These are phyloP conservation scores for Malassezia arunalokei DNA, from an alignment of 1,284 basidiomycete species.

Conservation along the genomic window DNA sequence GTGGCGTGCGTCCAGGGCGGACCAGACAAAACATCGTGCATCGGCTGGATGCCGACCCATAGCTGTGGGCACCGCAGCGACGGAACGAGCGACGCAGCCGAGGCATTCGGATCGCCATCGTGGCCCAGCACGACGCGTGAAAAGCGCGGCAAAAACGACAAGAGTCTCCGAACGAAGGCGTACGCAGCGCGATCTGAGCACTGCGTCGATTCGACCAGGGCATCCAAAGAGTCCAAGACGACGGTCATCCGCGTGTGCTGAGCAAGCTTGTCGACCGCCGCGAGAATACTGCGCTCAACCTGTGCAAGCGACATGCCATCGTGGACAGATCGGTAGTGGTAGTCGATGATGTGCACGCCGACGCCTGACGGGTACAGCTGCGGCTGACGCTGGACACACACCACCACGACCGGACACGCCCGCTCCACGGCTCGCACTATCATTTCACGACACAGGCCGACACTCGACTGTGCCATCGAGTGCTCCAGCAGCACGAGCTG, in stretches of 20 bases:
- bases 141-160: slow-evolving; percentile 5
- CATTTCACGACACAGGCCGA: slow-evolving; percentile 21
- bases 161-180: slow-evolving; percentile 13
- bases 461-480: slow-evolving; percentile 24
- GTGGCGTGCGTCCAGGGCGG: slow-evolving; percentile 7
- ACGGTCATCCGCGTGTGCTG: slow-evolving; percentile 16
- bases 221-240: slow-evolving; percentile 29
- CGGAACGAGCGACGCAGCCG: slow-evolving; percentile 14
- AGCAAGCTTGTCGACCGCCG: not conserved
- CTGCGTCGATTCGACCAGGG: slow-evolving; percentile 15
- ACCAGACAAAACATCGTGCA: not conserved
- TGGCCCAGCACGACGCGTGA: slow-evolving; percentile 23
- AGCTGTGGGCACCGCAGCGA: slow-evolving; percentile 22
- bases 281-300: not conserved
- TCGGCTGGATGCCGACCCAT: slow-evolving; percentile 12
- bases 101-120: slow-evolving; percentile 15
- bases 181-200: slow-evolving; percentile 10
- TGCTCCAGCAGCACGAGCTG: slow-evolving; percentile 31
- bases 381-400: slow-evolving; percentile 13
- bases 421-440: slow-evolving; percentile 14
- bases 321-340: slow-evolving; percentile 5
- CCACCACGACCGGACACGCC: slow-evolving; percentile 13
- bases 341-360: slow-evolving; percentile 10
- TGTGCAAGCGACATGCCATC: slow-evolving; percentile 8
- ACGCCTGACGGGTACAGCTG: slow-evolving; percentile 1